Evolutionary conservation across 495 filamentous ascomycete species (phyloP), one percentile per base, ranked within the genome.

Genomic region (Talaromyces ruber): DNA sequence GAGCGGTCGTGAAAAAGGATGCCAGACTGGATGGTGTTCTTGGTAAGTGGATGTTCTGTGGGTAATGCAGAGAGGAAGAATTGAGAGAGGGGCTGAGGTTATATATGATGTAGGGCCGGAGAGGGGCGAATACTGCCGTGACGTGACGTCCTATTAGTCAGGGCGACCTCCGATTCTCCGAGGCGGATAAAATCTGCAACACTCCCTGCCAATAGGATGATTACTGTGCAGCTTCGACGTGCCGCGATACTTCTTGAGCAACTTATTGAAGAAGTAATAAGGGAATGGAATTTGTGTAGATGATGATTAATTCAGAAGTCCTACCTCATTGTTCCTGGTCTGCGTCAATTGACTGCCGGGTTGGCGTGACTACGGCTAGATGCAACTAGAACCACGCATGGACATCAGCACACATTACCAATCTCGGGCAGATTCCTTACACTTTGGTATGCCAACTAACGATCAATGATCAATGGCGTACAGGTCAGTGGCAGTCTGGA

Each of bases 1-100:
- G 39, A 63, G 56, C 45, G 53, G 51, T 28, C 51, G 51, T 22
- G 16, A 63, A 26, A 32, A 59, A 56, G 43, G 45, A 62, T 59
- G 66, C 64, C 47, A 37, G 61, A 62, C 55, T 64, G 62, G n/a
- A 58, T 50, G 53, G 58, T 63, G 56, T 24, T 12, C 6, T 16
- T 51, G 32, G 28, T 61, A 21, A 61, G n/a, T 30, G 25, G 25
- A 52, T 16, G 43, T 63, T 22, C 11, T 56, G 14, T 56, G 6
- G 25, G 26, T 29, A 14, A 4, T 21, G n/a, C n/a, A 29, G 14
- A 57, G 11, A 0, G 54, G 28, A 22, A 34, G 6, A 32, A 57
- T 24, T 6, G 54, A 57, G 28, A n/a, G 29, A 34, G 29, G 54
- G 54, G 54, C 54, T 54, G 43, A 32, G n/a, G n/a, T 47, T 47